Evolutionary conservation across 106 monocot species (phyloP).

Genomic region (Platanthera guangdongensis): DNA sequence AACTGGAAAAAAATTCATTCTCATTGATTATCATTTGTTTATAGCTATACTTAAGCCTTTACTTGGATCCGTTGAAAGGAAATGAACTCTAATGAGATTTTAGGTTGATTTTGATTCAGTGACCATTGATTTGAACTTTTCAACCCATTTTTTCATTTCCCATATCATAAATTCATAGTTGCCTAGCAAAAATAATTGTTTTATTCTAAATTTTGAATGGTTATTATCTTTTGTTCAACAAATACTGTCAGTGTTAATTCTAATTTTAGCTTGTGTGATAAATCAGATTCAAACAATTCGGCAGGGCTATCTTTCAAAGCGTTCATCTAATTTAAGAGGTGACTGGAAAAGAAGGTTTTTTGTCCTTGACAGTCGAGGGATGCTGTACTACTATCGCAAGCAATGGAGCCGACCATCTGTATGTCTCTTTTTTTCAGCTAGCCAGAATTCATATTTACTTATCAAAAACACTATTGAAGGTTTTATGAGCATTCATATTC

Average conservation of each 20-base stretch:
- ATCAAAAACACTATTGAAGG: not conserved
- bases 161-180: not conserved
- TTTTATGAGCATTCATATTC: not conserved
- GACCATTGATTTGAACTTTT: not conserved
- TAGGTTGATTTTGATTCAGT: not conserved
- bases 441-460: not conserved
- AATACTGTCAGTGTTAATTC: not conserved
- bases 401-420: conserved; percentile 85
- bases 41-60: not conserved
- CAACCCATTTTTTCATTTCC: not conserved
- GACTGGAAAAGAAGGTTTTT: conserved; percentile 99
- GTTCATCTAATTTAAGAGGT: conserved; percentile 96
- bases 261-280: conserved; percentile 10
- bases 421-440: conserved; percentile 21
- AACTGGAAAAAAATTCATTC: not conserved
- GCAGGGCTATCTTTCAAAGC: conserved; percentile 99
- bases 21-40: not conserved
- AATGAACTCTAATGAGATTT: not conserved
- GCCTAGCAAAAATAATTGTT: not conserved
- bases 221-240: not conserved
- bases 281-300: conserved; percentile 95
- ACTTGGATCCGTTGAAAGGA: not conserved
- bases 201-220: not conserved
- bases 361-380: conserved; percentile 98
- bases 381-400: conserved; percentile 97